Evolutionary conservation across 1,284 basidiomycete genomes (phyloP).

Genomic region (Pseudozyma hubeiensis): DNA sequence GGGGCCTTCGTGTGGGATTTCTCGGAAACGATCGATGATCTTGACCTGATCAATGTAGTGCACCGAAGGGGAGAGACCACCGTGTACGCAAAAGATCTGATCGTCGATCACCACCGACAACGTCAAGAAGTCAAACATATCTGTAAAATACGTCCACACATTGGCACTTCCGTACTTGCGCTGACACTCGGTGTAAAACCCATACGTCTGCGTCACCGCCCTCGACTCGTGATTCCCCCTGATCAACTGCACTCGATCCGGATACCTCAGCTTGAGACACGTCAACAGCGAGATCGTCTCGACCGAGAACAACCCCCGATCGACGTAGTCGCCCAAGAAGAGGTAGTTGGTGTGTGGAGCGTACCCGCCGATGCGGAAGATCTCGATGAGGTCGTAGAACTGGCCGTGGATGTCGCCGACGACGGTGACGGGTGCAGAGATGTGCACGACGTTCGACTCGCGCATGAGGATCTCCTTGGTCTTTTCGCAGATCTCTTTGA

Average conservation of each 20-base stretch:
- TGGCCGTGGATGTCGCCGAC: constrained; percentile 98
- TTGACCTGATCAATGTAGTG: constrained; percentile 99
- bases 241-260: constrained; percentile 95
- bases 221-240: constrained; percentile 97
- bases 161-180: constrained; percentile 90
- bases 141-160: constrained; percentile 99
- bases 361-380: constrained; percentile 97
- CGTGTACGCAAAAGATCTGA: constrained; percentile 98
- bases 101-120: constrained; percentile 98
- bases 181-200: constrained; percentile 98
- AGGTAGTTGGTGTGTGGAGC: constrained; percentile 97
- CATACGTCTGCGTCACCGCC: constrained; percentile 98
- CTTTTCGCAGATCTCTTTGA: constrained; percentile 68
- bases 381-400: constrained; percentile 99
- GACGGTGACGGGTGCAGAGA: constrained; percentile 97
- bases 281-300: constrained; percentile 98
- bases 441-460: constrained; percentile 98
- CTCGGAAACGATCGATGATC: constrained; percentile 98
- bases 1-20: constrained; percentile 99
- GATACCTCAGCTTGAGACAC: constrained; percentile 95
- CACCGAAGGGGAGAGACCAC: constrained; percentile 94
- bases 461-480: constrained; percentile 84
- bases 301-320: constrained; percentile 95
- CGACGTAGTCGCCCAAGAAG: constrained; percentile 88
- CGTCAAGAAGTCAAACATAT: constrained; percentile 99